phyloP scores from a whole-genome alignment of 768 basidiomycete species.

The Leccinum aurantiacum region DNA sequence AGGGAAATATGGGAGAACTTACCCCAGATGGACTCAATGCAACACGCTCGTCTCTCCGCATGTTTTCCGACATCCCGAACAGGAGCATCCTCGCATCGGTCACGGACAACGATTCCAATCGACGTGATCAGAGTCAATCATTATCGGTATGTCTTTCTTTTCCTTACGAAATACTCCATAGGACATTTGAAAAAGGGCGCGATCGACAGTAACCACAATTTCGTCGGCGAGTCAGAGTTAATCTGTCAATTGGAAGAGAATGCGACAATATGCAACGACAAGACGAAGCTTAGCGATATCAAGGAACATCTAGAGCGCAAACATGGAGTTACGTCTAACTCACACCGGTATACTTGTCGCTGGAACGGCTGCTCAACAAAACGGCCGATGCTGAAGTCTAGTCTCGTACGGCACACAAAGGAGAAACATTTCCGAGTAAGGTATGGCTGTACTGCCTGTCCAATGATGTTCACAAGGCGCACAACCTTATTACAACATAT shows the following conservation, averaged over 20 bases:
- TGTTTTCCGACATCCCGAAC: not conserved
- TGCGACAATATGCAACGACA: not conserved
- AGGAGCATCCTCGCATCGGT: not conserved
- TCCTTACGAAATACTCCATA: not conserved
- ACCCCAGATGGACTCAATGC: not conserved
- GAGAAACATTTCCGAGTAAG: too few relatives aligned
- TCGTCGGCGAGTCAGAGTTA: not conserved
- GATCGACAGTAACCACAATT: not conserved
- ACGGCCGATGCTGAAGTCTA: constrained; percentile 1
- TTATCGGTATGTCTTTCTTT: not conserved
- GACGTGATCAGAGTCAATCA: not conserved
- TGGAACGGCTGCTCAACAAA: not conserved
- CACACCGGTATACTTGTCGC: not conserved
- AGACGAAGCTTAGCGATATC: not conserved
- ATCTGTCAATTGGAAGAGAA: constrained; percentile 5
- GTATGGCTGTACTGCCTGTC: too few relatives aligned
- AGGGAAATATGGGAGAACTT: not conserved
- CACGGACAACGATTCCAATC: not conserved
- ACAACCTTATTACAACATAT: not conserved
- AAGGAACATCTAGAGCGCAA: not conserved
- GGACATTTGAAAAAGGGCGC: not conserved
- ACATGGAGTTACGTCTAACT: not conserved
- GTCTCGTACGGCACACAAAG: not conserved
- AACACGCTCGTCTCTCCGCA: not conserved
- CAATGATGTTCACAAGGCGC: not conserved